Conservation (phyloP, 75 land plant species). For the Sequoia sempervirens region DNA sequence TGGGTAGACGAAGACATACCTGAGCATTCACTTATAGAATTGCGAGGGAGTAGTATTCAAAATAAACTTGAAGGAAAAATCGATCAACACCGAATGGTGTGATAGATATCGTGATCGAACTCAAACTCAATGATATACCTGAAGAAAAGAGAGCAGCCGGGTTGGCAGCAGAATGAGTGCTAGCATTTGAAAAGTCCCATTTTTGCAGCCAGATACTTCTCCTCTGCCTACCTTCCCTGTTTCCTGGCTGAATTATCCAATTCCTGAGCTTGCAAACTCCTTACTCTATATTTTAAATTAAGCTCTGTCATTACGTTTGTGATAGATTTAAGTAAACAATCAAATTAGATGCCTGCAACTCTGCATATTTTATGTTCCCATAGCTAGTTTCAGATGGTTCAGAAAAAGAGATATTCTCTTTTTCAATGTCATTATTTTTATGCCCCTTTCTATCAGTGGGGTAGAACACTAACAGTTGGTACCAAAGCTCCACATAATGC, state of each 20-base stretch:
- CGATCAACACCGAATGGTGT: too few relatives aligned
- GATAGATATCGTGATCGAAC: too few relatives aligned
- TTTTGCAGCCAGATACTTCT: too few relatives aligned
- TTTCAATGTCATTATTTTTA: constrained; percentile 4
- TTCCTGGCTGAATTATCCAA: neutral
- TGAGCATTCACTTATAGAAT: too few relatives aligned
- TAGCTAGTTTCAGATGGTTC: neutral
- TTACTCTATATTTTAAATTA: constrained; percentile 42
- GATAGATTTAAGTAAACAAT: constrained; percentile 25
- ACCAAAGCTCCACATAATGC: constrained; percentile 44
- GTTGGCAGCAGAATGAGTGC: neutral
- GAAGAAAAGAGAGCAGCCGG: neutral
- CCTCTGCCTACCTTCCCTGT: too few relatives aligned
- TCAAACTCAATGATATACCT: neutral
- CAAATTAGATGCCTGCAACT: constrained; percentile 27
- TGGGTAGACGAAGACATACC: too few relatives aligned
- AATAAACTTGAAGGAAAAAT: too few relatives aligned
- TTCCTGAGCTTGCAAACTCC: constrained; percentile 2
- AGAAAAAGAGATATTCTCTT: neutral
- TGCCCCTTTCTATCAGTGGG: neutral
- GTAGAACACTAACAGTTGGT: constrained; percentile 22
- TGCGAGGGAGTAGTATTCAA: too few relatives aligned
- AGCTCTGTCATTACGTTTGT: constrained; percentile 40
- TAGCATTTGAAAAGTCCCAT: neutral
- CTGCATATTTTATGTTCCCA: neutral